These are phyloP conservation scores for Porogramme epimiltina DNA, from an alignment of 1,284 basidiomycete species.

Conservation along the genomic window DNA sequence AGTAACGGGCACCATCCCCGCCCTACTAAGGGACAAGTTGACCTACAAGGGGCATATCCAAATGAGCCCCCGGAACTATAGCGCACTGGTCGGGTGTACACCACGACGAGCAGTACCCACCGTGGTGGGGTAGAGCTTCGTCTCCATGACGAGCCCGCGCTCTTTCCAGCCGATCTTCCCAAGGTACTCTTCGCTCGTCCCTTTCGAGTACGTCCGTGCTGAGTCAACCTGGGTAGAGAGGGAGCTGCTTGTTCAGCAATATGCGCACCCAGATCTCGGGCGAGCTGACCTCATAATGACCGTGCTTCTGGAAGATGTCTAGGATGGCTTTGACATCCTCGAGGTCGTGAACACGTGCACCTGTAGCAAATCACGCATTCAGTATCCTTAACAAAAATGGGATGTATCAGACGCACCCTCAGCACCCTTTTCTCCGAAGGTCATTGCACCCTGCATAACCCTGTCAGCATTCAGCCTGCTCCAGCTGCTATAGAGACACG, in stretches of 20 bases:
- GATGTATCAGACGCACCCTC: no score
- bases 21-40: conserved; percentile 1
- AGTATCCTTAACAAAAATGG: no score
- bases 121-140: conserved; percentile 30
- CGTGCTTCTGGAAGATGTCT: conserved; percentile 58
- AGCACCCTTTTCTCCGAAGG: no score
- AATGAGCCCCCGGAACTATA: no score
- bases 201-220: conserved; percentile 49
- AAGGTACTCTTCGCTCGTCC: conserved; percentile 52
- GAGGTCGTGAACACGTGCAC: conserved; percentile 52
- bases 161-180: conserved; percentile 37
- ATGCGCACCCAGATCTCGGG: not conserved
- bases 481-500: no score
- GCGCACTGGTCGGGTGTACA: no score
- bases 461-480: no score
- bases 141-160: conserved; percentile 52
- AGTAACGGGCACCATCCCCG: conserved; percentile 1
- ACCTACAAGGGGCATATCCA: no score
- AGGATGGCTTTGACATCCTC: conserved; percentile 53
- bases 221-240: conserved; percentile 53
- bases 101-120: no score
- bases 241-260: no score
- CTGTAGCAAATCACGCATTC: conserved; percentile 9
- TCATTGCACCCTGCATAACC: no score
- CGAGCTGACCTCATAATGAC: conserved; percentile 47